These are phyloP conservation scores for Ascochyta koolunga DNA, from an alignment of 2,329 filamentous ascomycete genomes.

Conservation along the genomic window DNA sequence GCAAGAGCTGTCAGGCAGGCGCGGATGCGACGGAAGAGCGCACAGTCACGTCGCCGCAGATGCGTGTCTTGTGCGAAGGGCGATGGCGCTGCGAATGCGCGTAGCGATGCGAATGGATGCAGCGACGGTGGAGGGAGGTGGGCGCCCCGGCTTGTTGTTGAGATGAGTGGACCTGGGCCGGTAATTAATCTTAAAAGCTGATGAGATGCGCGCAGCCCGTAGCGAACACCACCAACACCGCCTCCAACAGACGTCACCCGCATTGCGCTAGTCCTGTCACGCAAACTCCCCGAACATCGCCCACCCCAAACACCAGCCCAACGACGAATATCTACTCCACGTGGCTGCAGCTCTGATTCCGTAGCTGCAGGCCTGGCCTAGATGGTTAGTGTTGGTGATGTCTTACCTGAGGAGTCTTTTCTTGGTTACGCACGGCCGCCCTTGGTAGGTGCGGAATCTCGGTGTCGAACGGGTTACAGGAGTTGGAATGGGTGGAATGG, in stretches of 20 bases:
- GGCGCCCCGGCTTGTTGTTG: slow-evolving; percentile 19
- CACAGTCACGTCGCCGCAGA: slow-evolving; percentile 19
- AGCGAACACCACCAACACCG: slow-evolving; percentile 1
- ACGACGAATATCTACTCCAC: too few relatives aligned
- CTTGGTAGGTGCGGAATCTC: too few relatives aligned
- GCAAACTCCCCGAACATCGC: too few relatives aligned
- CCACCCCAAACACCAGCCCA: too few relatives aligned
- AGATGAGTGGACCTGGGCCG: slow-evolving; percentile 14
- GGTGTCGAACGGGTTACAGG: too few relatives aligned
- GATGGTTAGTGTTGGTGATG: too few relatives aligned
- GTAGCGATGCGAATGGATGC: slow-evolving; percentile 10
- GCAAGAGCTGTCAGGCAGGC: slow-evolving; percentile 24
- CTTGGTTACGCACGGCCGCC: too few relatives aligned
- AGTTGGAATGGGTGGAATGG: too few relatives aligned
- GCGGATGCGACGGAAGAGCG: slow-evolving; percentile 39
- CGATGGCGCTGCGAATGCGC: not conserved
- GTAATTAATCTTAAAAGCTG: slow-evolving; percentile 15
- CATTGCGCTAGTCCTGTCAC: slow-evolving; percentile 10
- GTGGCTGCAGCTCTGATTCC: too few relatives aligned
- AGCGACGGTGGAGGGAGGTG: slow-evolving; percentile 10
- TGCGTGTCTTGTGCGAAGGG: not conserved
- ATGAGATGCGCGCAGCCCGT: slow-evolving; percentile 8
- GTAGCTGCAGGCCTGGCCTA: too few relatives aligned
- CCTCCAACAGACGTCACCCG: slow-evolving; percentile 11
- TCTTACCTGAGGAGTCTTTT: too few relatives aligned